These are phyloP conservation scores for Crucihimalaya himalaica DNA, from an alignment of 345 rosid species.

Conservation along the genomic window DNA sequence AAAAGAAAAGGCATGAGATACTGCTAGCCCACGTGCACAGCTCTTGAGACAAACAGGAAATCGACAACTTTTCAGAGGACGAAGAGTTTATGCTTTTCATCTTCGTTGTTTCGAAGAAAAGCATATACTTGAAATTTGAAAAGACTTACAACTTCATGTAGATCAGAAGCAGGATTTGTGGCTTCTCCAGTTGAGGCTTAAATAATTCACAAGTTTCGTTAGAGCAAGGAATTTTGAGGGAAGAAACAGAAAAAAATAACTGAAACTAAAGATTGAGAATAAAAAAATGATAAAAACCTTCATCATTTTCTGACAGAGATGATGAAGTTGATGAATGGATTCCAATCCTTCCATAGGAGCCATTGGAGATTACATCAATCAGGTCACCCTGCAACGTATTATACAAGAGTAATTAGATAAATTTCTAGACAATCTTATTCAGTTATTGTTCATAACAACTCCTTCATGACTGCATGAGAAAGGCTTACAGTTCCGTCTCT, in stretches of 20 bases:
- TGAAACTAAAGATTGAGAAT: background rate
- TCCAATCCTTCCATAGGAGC: constrained; percentile 24
- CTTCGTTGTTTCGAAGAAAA: background rate
- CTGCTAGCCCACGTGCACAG: background rate
- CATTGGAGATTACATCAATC: constrained; percentile 26
- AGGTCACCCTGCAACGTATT: constrained; percentile 18
- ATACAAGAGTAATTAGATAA: background rate
- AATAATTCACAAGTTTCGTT: background rate
- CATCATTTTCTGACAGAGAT: constrained; percentile 22
- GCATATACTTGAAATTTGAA: background rate
- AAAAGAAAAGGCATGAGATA: constrained; percentile 7
- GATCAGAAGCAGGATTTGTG: constrained; percentile 10
- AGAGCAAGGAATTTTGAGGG: constrained; percentile 17
- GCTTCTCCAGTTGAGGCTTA: constrained; percentile 36
- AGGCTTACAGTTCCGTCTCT: constrained; percentile 49
- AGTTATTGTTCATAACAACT: background rate
- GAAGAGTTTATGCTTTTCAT: constrained; percentile 3
- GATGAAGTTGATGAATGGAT: constrained; percentile 18
- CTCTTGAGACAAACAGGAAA: constrained; percentile 19
- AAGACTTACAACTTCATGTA: constrained; percentile 34
- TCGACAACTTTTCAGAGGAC: background rate
- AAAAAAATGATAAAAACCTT: constrained; percentile 19
- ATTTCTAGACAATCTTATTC: background rate
- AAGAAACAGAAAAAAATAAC: constrained; percentile 8
- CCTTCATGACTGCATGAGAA: background rate